A percentile compares a stretch with the other conserved stretches of the same genome.
Conservation (phyloP, 169 alveolate species). For the Plasmodium yoelii region DNA sequence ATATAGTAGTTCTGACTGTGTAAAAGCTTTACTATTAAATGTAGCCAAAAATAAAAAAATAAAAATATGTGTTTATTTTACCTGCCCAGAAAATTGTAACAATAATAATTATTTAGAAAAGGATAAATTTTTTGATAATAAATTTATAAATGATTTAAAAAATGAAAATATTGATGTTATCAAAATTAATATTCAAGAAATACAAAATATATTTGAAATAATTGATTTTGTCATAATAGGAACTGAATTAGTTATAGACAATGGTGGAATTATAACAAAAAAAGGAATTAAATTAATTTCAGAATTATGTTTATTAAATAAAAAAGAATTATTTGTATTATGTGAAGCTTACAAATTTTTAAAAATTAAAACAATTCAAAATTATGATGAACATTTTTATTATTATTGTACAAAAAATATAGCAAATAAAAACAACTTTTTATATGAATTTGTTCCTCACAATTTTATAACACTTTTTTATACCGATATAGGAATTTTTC, state of each 20-base stretch:
- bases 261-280: constrained; percentile 67
- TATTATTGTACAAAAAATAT: constrained; percentile 45
- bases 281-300: constrained; percentile 52
- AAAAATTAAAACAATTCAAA: constrained; percentile 50
- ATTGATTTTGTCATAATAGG: constrained; percentile 69
- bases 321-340: constrained; percentile 63
- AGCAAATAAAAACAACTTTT: constrained; percentile 7
- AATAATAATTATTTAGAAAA: constrained; percentile 28
- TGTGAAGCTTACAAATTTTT: constrained; percentile 71
- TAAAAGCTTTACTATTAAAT: constrained; percentile 44
- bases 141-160: constrained; percentile 41
- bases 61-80: constrained; percentile 54
- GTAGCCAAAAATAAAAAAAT: constrained; percentile 46
- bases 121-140: constrained; percentile 56
- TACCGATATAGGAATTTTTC: constrained; percentile 69
- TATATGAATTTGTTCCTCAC: constrained; percentile 67
- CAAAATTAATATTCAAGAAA: constrained; percentile 25
- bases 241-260: constrained; percentile 67
- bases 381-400: constrained; percentile 28
- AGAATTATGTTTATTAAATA: constrained; percentile 58
- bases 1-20: constrained; percentile 67
- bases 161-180: constrained; percentile 48
- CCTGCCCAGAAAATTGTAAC: constrained; percentile 13
- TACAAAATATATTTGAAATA: constrained; percentile 41
- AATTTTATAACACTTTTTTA: constrained; percentile 69